A percentile compares a stretch with the other conserved stretches of the same genome.
These are phyloP conservation scores for Amanita phalloides DNA, from an alignment of 768 basidiomycete genomes.

Conservation along the genomic window DNA sequence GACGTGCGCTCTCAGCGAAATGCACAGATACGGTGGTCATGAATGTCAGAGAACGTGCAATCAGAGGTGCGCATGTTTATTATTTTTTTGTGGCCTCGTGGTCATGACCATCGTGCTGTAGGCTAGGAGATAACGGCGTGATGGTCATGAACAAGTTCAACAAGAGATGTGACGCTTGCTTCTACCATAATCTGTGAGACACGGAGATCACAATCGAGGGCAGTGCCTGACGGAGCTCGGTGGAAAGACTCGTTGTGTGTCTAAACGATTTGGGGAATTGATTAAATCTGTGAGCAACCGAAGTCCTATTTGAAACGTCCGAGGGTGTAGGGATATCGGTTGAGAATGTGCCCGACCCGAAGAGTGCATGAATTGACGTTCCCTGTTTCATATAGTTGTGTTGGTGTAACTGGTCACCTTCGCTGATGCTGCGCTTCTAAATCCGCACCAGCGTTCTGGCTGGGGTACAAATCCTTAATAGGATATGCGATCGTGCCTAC, in stretches of 20 bases:
- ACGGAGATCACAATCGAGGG: too few relatives aligned
- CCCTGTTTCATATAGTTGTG: not conserved
- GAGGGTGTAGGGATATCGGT: not conserved
- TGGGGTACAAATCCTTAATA: not conserved
- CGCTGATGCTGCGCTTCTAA: not conserved
- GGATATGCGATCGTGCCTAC: too few relatives aligned
- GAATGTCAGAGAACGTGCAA: constrained; percentile 25
- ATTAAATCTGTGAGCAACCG: too few relatives aligned
- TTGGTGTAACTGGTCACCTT: not conserved
- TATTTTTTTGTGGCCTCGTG: not conserved
- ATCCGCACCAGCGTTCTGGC: not conserved
- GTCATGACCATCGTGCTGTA: not conserved
- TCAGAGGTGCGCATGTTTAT: constrained; percentile 18
- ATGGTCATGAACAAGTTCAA: not conserved
- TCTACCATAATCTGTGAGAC: not conserved
- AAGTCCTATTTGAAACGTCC: not conserved
- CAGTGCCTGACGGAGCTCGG: too few relatives aligned
- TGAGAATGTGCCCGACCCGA: too few relatives aligned
- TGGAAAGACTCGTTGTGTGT: too few relatives aligned
- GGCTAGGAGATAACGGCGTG: not conserved
- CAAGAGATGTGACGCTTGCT: not conserved
- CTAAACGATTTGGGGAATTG: too few relatives aligned
- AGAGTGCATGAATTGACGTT: too few relatives aligned
- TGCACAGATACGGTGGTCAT: constrained; percentile 22
- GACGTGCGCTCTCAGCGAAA: constrained; percentile 28